These are phyloP conservation scores for Aeminium ludgeri DNA, from an alignment of 495 filamentous ascomycete species.

Conservation along the genomic window DNA sequence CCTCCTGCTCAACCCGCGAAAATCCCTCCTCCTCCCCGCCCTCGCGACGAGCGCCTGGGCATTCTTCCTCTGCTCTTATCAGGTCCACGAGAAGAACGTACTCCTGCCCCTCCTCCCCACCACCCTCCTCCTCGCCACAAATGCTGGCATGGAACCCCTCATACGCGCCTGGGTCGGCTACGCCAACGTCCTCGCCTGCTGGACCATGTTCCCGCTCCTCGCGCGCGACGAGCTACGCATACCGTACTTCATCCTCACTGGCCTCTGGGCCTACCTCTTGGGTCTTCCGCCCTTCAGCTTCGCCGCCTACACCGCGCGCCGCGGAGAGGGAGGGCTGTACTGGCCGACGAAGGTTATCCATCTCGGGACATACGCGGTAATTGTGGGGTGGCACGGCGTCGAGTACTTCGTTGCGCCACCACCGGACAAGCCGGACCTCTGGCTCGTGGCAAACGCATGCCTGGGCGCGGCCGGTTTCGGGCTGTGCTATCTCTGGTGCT, in stretches of 20 bases:
- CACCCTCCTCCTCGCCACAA: constrained; percentile 65
- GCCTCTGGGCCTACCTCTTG: constrained; percentile 79
- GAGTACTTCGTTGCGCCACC: constrained; percentile 54
- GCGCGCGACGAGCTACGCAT: constrained; percentile 66
- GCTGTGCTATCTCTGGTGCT: constrained; percentile 79
- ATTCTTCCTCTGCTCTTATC: constrained; percentile 93
- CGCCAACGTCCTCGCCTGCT: constrained; percentile 76
- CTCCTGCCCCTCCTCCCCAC: constrained; percentile 81
- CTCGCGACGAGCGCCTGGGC: constrained; percentile 78
- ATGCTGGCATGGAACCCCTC: constrained; percentile 55
- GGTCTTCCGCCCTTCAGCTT: constrained; percentile 66
- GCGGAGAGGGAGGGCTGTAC: constrained; percentile 23
- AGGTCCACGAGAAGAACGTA: constrained; percentile 95
- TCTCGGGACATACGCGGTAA: constrained; percentile 51
- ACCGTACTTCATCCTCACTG: constrained; percentile 67
- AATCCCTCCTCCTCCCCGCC: constrained; percentile 58
- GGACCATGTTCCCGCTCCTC: constrained; percentile 87
- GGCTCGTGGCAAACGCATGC: constrained; percentile 78
- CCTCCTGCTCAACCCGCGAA: constrained; percentile 61
- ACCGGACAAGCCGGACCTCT: constrained; percentile 68
- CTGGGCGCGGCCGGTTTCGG: constrained; percentile 73
- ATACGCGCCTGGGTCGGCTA: constrained; percentile 80
- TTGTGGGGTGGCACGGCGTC: constrained; percentile 62
- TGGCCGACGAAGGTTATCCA: constrained; percentile 52
- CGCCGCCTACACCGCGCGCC: constrained; percentile 36